Conservation (phyloP, 306 rosid genomes). For the Vigna hirtella region DNA sequence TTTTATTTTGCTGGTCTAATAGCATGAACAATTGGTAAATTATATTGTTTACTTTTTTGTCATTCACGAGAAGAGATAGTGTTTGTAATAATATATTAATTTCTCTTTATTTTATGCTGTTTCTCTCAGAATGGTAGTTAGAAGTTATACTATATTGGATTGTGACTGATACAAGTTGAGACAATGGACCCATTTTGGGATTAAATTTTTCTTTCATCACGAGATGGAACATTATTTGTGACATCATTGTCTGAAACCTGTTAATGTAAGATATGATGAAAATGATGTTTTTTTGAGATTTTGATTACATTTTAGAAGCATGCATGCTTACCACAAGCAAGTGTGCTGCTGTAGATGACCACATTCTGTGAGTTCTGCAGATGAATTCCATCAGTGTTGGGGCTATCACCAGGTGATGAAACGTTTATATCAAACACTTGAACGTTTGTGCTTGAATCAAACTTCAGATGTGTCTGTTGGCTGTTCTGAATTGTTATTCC, state of each 20-base stretch:
- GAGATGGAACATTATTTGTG: neutral
- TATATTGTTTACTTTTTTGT: no score
- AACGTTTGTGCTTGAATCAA: conserved; percentile 65
- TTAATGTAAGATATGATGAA: neutral
- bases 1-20: no score
- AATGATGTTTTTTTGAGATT: neutral
- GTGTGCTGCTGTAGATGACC: conserved; percentile 55
- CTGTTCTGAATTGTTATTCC: conserved; percentile 82
- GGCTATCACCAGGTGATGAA: conserved; percentile 78
- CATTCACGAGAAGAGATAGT: no score
- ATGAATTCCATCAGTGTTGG: conserved; percentile 89
- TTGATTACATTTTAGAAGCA: neutral
- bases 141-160: neutral
- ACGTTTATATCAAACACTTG: conserved; percentile 55
- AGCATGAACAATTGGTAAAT: no score
- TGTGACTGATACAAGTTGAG: neutral
- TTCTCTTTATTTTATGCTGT: no score
- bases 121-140: neutral
- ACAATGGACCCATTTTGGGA: neutral
- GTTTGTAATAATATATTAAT: no score
- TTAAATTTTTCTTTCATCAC: neutral
- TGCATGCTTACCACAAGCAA: conserved; percentile 67
- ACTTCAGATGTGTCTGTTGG: conserved; percentile 73
- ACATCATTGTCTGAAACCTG: neutral
- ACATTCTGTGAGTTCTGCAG: conserved; percentile 67